Evolutionary conservation across 2,329 filamentous ascomycete species (phyloP).

Genomic region (Botryosphaeria dothidea): DNA sequence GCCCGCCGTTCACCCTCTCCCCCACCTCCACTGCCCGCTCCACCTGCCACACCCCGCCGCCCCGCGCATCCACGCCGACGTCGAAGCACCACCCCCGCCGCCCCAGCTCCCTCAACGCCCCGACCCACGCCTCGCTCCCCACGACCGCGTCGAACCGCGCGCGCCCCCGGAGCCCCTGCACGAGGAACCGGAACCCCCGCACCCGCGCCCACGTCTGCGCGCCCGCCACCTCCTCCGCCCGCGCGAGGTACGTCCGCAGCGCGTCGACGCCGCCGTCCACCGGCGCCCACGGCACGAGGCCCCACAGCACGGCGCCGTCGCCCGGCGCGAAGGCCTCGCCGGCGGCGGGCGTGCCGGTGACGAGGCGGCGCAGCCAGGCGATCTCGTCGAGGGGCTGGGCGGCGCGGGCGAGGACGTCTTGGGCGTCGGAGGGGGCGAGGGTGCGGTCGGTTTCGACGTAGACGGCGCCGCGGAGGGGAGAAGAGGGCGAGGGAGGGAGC

Average conservation of each 20-base stretch:
- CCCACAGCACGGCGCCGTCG: slow-evolving; percentile 58
- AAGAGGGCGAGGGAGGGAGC: not conserved
- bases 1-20: slow-evolving; percentile 52
- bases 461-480: slow-evolving; percentile 61
- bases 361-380: slow-evolving; percentile 64
- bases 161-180: slow-evolving; percentile 57
- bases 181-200: slow-evolving; percentile 77
- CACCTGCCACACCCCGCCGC: slow-evolving; percentile 67
- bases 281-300: slow-evolving; percentile 84
- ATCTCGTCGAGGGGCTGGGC: slow-evolving; percentile 59
- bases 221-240: slow-evolving; percentile 63
- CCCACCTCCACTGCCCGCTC: slow-evolving; percentile 39
- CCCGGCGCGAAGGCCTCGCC: slow-evolving; percentile 62
- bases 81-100: slow-evolving; percentile 72
- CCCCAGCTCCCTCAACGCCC: slow-evolving; percentile 68
- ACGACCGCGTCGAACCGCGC: slow-evolving; percentile 38
- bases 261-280: slow-evolving; percentile 63
- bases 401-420: slow-evolving; percentile 46
- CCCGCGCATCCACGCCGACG: slow-evolving; percentile 77
- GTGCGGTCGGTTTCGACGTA: slow-evolving; percentile 76
- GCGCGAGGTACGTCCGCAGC: slow-evolving; percentile 65
- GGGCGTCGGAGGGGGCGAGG: not conserved
- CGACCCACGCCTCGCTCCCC: slow-evolving; percentile 60
- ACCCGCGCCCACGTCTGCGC: slow-evolving; percentile 64
- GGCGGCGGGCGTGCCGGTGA: slow-evolving; percentile 55